Conservation (phyloP, 441 rosid genomes). For the Gossypium schwendimanii region DNA sequence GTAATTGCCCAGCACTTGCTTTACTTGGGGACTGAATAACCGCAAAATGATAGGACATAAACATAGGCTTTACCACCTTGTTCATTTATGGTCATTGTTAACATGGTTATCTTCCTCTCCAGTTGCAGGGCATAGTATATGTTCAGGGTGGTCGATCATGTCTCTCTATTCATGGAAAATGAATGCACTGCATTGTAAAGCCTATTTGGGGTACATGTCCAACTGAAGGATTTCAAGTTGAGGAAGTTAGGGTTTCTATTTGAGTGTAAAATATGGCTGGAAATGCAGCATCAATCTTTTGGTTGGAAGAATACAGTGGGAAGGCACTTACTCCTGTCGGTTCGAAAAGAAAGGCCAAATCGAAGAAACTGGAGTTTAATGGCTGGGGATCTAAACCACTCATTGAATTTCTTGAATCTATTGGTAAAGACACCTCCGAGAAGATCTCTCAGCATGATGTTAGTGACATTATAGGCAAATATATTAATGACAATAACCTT, state of each 20-base stretch:
- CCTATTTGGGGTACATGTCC: not conserved
- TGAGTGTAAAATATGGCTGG: not conserved
- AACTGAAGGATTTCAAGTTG: not conserved
- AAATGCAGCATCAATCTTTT: not conserved
- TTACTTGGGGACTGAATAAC: not conserved
- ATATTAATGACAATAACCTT: constrained; percentile 35
- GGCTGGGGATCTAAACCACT: constrained; percentile 63
- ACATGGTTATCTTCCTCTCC: not conserved
- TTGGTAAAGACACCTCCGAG: constrained; percentile 36
- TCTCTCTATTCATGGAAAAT: not conserved
- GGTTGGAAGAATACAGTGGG: constrained; percentile 32
- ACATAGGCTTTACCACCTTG: not conserved
- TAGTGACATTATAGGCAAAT: constrained; percentile 29
- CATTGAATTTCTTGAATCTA: constrained; percentile 40
- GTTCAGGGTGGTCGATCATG: not conserved
- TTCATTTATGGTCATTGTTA: not conserved
- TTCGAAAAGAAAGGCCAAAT: constrained; percentile 42
- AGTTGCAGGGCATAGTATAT: not conserved
- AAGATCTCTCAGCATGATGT: constrained; percentile 40
- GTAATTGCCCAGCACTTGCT: not conserved
- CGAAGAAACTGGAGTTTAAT: constrained; percentile 38
- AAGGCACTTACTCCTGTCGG: constrained; percentile 6
- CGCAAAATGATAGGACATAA: not conserved
- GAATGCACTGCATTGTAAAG: not conserved
- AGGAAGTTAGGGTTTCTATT: not conserved